phyloP scores from a whole-genome alignment of 768 basidiomycete species.

The Collybiopsis confluens region DNA sequence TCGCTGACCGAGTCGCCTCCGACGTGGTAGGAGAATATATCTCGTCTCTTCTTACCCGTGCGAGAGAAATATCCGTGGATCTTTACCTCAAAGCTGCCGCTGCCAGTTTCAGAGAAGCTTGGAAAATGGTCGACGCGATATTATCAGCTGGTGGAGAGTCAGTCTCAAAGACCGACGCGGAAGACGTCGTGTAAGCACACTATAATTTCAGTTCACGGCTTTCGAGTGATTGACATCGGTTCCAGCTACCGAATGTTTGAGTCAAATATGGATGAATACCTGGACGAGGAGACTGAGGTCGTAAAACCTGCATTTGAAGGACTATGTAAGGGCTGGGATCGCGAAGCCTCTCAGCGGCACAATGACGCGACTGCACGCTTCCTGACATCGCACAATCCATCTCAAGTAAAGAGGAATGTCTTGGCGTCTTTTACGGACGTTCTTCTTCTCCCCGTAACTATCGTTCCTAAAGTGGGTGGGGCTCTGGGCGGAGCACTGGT shows the following conservation, averaged over 20 bases:
- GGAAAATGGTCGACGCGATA: conserved; percentile 79
- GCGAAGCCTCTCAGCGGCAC: conserved; percentile 27
- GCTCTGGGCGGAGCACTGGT: conserved; percentile 43
- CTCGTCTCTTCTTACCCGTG: conserved; percentile 67
- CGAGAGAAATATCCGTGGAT: conserved; percentile 68
- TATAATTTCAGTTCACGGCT: neutral
- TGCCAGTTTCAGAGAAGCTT: conserved; percentile 85
- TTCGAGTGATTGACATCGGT: neutral
- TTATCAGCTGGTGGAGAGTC: conserved; percentile 46
- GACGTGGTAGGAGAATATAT: conserved; percentile 95
- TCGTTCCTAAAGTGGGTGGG: conserved; percentile 75
- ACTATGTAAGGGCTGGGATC: conserved; percentile 80
- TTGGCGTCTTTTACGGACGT: conserved; percentile 88
- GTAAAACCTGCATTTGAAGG: conserved; percentile 69
- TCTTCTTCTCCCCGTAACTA: conserved; percentile 90
- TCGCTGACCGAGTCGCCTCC: conserved; percentile 76
- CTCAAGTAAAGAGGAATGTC: conserved; percentile 87
- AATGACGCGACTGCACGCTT: conserved; percentile 50
- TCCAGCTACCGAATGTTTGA: conserved; percentile 92
- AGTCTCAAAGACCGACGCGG: conserved; percentile 49
- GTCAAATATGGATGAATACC: conserved; percentile 94
- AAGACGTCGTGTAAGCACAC: conserved; percentile 80
- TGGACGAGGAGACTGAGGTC: conserved; percentile 87
- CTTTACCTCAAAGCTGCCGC: conserved; percentile 82
- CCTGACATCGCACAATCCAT: conserved; percentile 81